These are phyloP conservation scores for Rosa multiflora DNA, from an alignment of 306 rosid species.

Conservation along the genomic window DNA sequence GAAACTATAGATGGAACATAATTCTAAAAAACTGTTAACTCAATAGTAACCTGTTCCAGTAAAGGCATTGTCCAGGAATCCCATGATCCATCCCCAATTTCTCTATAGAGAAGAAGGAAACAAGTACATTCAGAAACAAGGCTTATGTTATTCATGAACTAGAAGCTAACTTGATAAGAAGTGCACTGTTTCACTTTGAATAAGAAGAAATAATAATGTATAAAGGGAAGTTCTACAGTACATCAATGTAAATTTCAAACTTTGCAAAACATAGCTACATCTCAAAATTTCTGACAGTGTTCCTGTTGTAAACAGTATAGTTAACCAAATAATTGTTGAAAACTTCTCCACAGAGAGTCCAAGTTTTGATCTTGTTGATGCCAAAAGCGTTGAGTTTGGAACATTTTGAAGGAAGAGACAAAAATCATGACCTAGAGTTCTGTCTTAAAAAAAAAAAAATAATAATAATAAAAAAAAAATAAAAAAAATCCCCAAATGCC, in stretches of 20 bases:
- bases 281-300: background rate
- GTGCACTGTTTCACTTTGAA: background rate
- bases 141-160: background rate
- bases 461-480: no score
- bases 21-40: background rate
- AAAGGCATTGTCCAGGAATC: conserved; percentile 76
- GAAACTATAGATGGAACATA: conserved; percentile 17
- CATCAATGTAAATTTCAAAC: background rate
- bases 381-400: background rate
- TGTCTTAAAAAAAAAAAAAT: background rate
- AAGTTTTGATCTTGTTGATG: conserved; percentile 3
- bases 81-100: conserved; percentile 72
- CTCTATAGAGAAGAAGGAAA: conserved; percentile 45
- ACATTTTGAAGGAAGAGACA: background rate
- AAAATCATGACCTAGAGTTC: background rate
- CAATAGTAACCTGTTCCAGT: conserved; percentile 52
- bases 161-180: background rate
- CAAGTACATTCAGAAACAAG: conserved; percentile 10
- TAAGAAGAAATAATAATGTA: background rate
- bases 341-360: background rate
- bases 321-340: background rate
- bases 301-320: background rate
- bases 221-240: background rate
- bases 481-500: background rate
- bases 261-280: background rate